phyloP scores from a whole-genome alignment of 805 yeast genomes.

The Zygosaccharomyces bisporus region DNA sequence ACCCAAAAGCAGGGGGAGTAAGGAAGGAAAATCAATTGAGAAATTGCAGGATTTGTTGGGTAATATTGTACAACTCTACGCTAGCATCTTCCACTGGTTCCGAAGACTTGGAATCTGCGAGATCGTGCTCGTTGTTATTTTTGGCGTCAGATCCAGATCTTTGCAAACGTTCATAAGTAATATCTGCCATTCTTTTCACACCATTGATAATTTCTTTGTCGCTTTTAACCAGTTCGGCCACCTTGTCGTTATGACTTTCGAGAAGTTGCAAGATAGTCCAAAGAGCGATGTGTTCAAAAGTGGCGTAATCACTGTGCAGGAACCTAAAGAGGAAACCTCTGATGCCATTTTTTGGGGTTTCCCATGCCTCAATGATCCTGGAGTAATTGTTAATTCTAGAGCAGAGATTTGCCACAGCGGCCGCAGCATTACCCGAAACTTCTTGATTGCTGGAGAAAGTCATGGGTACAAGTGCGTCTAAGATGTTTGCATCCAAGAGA shows the following conservation, averaged over 20 bases:
- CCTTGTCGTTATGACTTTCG: slow-evolving; percentile 73
- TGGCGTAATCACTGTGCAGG: slow-evolving; percentile 77
- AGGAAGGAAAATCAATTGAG: slow-evolving; percentile 21
- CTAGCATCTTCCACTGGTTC: slow-evolving; percentile 58
- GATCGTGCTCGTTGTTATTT: slow-evolving; percentile 22
- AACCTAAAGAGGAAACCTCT: slow-evolving; percentile 78
- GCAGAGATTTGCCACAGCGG: slow-evolving; percentile 93
- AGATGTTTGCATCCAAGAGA: slow-evolving; percentile 75
- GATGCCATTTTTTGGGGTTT: slow-evolving; percentile 77
- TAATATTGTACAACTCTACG: slow-evolving; percentile 59
- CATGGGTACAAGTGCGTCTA: slow-evolving; percentile 86
- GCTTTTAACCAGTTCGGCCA: slow-evolving; percentile 51
- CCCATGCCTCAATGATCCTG: slow-evolving; percentile 75
- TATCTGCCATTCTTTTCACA: slow-evolving; percentile 46
- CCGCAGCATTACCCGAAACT: slow-evolving; percentile 97
- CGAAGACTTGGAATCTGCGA: slow-evolving; percentile 23
- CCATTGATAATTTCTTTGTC: slow-evolving; percentile 52
- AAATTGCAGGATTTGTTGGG: slow-evolving; percentile 61
- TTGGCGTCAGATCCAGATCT: slow-evolving; percentile 26
- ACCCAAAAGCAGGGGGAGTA: neutral
- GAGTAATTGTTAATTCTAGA: slow-evolving; percentile 84
- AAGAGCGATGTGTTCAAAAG: slow-evolving; percentile 95
- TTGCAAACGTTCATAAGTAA: slow-evolving; percentile 34
- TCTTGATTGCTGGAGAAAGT: slow-evolving; percentile 85
- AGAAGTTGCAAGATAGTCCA: slow-evolving; percentile 94